Conservation (phyloP, 495 filamentous ascomycete species). For the Neurospora intermedia region DNA sequence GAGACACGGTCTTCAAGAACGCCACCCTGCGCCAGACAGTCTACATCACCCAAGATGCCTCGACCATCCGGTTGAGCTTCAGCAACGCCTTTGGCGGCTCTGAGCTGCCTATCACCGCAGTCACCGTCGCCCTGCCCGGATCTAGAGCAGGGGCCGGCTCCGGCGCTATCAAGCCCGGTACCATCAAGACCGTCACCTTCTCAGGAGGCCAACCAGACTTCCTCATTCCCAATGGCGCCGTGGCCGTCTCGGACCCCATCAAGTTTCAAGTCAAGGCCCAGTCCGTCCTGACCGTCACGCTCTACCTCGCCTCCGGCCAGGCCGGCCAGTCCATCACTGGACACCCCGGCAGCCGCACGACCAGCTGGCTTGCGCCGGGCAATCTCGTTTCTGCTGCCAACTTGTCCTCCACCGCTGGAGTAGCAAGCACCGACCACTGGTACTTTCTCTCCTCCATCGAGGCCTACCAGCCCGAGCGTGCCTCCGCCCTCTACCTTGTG, state of each 20-base stretch:
- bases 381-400: constrained; percentile 33
- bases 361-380: constrained; percentile 38
- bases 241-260: constrained; percentile 50
- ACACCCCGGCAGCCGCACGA: constrained; percentile 52
- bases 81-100: constrained; percentile 50
- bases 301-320: constrained; percentile 48
- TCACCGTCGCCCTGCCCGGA: constrained; percentile 41
- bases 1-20: constrained; percentile 25
- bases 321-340: constrained; percentile 39
- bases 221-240: constrained; percentile 43
- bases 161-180: constrained; percentile 28
- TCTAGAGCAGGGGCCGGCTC: constrained; percentile 27
- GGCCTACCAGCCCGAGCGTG: constrained; percentile 21
- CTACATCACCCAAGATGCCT: constrained; percentile 37
- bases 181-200: constrained; percentile 41
- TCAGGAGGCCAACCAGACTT: constrained; percentile 26
- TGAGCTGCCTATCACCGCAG: constrained; percentile 44
- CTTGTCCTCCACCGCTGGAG: constrained; percentile 6
- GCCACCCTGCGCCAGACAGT: constrained; percentile 53
- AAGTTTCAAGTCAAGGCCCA: constrained; percentile 33
- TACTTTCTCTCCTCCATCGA: constrained; percentile 46
- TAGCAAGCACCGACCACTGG: constrained; percentile 29
- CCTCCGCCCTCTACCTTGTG: constrained; percentile 41
- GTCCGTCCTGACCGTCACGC: constrained; percentile 38
- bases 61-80: constrained; percentile 43